Evolutionary conservation across 1,139 yeast genomes (phyloP), one percentile per base, ranked within the genome.

Genomic region (Debaryomyces psychrophilus): DNA sequence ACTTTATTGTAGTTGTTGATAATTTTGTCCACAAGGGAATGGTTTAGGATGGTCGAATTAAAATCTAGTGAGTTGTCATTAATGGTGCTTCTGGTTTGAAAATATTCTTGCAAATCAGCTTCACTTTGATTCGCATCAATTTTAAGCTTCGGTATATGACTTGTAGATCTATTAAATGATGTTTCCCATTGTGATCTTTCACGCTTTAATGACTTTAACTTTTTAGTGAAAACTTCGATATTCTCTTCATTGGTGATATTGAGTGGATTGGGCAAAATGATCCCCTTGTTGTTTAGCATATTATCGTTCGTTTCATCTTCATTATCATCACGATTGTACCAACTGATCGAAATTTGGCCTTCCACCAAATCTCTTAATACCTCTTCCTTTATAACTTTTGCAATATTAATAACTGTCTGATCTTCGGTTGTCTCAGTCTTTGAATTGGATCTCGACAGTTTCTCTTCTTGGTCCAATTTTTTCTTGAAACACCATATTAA

Each of bases 401-500:
- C 87, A 28, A 82, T 79, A 49, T 75, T 77, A 15, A 69, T 56
- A 8, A 74, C 79, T 2, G 79, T 76, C 43, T 62, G 64, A 43
- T 67, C 73, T 37, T 70, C 73, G 1, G 59, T 42, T 8, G 47
- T 51, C 11, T 49, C 42, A 14, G 48, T 61, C 20, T 53, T 53
- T n/a, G 62, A 58, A 42, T 60, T 53, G 23, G 55, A 55, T 41
- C 56, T 57, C 31, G 60, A 57, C 41, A 66, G 64, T 25, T 61
- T 59, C 6, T 69, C 72, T 28, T 75, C 77, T 39, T 68, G 56
- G 27, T 73, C 76, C 33, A 78, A 56, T 34, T 69, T 68, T 48
- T 85, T 73, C 49, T 79, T 79, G 28, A 84, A 71, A 47, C 88
- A 81, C 95, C 95, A 87, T 3, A 81, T 71, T 44, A 87, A 61